phyloP scores from a whole-genome alignment of 306 rosid genomes.

The Chamaecrista fasciculata region DNA sequence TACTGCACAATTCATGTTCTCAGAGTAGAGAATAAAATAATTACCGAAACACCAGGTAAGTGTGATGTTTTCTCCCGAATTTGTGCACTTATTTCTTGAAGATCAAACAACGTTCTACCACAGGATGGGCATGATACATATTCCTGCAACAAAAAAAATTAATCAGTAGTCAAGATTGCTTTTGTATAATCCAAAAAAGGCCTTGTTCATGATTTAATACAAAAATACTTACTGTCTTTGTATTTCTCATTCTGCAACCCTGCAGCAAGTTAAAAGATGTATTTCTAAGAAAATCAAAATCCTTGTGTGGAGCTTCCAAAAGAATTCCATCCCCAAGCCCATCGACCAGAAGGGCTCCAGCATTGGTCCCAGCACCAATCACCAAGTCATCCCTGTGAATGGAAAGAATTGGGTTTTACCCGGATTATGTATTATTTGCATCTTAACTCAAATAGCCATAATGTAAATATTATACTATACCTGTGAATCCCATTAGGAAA shows the following conservation, averaged over 20 bases:
- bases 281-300: slow-evolving; percentile 62
- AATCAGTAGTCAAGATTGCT: background rate
- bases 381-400: slow-evolving; percentile 84
- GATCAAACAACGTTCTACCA: slow-evolving; percentile 97
- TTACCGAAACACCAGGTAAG: slow-evolving; percentile 97
- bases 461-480: slow-evolving; percentile 37
- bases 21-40: slow-evolving; percentile 27
- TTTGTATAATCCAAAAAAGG: slow-evolving; percentile 29
- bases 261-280: slow-evolving; percentile 84
- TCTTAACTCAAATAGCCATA: slow-evolving; percentile 10
- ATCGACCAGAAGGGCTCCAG: slow-evolving; percentile 91
- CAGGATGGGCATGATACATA: slow-evolving; percentile 99
- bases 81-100: slow-evolving; percentile 94
- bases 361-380: slow-evolving; percentile 86
- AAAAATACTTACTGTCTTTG: slow-evolving; percentile 73
- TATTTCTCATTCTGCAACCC: slow-evolving; percentile 99
- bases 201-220: slow-evolving; percentile 9
- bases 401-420: slow-evolving; percentile 18
- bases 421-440: slow-evolving; percentile 8
- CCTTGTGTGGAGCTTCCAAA: slow-evolving; percentile 63
- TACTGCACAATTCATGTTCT: slow-evolving; percentile 61
- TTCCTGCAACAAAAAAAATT: slow-evolving; percentile 59
- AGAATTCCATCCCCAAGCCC: slow-evolving; percentile 83
- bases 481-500: slow-evolving; percentile 84
- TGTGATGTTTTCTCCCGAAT: slow-evolving; percentile 92